Conservation (phyloP, 2,329 filamentous ascomycete genomes). For the Capronia americana region DNA sequence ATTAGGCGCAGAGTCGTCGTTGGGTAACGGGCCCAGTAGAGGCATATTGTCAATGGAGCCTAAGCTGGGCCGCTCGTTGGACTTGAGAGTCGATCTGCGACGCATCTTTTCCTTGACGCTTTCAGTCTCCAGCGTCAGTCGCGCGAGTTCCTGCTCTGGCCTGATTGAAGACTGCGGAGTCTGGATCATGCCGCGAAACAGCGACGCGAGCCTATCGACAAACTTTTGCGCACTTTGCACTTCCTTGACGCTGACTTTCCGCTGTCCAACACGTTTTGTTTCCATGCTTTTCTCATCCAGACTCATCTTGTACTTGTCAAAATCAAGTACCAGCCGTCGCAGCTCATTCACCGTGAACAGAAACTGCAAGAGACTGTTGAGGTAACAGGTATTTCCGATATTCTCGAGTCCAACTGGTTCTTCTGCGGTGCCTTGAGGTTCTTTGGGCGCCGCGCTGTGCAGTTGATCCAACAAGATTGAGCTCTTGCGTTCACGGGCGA, state of each 20-base stretch:
- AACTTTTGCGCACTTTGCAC: constrained; percentile 72
- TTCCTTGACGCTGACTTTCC: constrained; percentile 66
- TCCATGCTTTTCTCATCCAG: constrained; percentile 68
- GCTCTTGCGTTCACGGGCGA: constrained; percentile 53
- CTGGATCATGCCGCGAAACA: constrained; percentile 74
- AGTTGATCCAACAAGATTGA: constrained; percentile 38
- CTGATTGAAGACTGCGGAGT: constrained; percentile 67
- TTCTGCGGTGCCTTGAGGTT: constrained; percentile 48
- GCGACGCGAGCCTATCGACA: constrained; percentile 72
- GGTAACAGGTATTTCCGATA: constrained; percentile 96
- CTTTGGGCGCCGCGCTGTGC: constrained; percentile 30
- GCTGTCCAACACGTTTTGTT: constrained; percentile 75
- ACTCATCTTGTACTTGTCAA: constrained; percentile 73
- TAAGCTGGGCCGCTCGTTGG: constrained; percentile 38
- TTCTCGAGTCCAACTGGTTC: constrained; percentile 88
- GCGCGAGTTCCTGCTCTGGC: constrained; percentile 78
- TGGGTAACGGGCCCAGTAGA: constrained; percentile 30
- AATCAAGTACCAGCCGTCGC: constrained; percentile 78
- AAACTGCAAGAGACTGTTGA: constrained; percentile 96
- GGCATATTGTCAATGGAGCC: constrained; percentile 35
- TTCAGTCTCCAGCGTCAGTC: constrained; percentile 73
- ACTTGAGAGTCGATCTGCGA: constrained; percentile 51
- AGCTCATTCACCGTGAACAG: constrained; percentile 87
- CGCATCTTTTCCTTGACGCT: constrained; percentile 61
- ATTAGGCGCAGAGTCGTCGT: constrained; percentile 24